Percentiles rank a stretch among this genome's conserved stretches.
Evolutionary conservation across 2,329 filamentous ascomycete genomes (phyloP).

Genomic region (Microsporum canis): DNA sequence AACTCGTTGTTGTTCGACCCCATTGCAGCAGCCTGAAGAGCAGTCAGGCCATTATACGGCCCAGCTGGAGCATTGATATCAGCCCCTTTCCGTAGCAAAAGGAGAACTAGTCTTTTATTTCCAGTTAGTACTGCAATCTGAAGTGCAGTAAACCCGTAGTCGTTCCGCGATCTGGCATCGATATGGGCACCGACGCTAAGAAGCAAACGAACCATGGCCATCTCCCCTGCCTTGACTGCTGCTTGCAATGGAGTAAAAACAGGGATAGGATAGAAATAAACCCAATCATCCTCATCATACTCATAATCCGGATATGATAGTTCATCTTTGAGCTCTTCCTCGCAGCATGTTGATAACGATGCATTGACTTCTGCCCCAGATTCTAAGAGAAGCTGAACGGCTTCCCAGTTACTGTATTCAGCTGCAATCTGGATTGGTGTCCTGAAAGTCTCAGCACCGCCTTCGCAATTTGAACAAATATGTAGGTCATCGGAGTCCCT

Average conservation of each 20-base stretch:
- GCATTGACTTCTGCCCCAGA: too few species aligned
- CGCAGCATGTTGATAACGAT: too few species aligned
- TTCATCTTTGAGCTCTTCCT: too few species aligned
- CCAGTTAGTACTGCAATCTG: neutral
- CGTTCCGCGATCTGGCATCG: neutral
- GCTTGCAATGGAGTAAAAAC: neutral
- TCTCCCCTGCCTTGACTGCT: neutral
- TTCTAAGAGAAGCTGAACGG: too few species aligned
- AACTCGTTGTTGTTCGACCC: neutral
- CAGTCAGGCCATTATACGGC: constrained; percentile 12
- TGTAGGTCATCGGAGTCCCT: too few species aligned
- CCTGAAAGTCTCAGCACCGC: too few species aligned
- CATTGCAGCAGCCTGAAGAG: constrained; percentile 17
- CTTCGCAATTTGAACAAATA: too few species aligned
- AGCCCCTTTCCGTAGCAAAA: constrained; percentile 23
- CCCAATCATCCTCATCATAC: too few species aligned
- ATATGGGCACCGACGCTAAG: neutral
- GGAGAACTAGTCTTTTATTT: neutral
- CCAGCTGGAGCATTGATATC: constrained; percentile 17
- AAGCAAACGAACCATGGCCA: neutral
- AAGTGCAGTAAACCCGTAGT: neutral
- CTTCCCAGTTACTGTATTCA: too few species aligned
- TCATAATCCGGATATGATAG: too few species aligned
- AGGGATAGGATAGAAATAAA: neutral
- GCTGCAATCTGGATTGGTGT: too few species aligned